Percentiles rank a stretch among this genome's conserved stretches.
Evolutionary conservation across 306 rosid species (phyloP).

Genomic region (Dryas alaskensis): DNA sequence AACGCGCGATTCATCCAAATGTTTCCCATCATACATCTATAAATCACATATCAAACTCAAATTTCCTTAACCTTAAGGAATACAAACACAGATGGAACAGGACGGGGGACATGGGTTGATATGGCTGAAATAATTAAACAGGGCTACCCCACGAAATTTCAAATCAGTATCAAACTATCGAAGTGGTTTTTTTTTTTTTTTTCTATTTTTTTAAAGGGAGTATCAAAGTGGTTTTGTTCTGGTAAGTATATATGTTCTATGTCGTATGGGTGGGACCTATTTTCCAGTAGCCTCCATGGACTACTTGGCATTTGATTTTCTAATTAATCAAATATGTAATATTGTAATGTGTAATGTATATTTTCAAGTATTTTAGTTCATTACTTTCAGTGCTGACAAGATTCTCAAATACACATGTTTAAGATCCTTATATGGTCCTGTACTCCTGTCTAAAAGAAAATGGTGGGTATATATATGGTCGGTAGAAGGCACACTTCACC

Average conservation of each 20-base stretch:
- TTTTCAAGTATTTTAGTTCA: background rate
- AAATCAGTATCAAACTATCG: background rate
- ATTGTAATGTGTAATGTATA: background rate
- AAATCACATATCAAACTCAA: background rate
- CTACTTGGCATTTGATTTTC: background rate
- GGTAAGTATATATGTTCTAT: background rate
- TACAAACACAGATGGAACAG: background rate
- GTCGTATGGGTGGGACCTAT: background rate
- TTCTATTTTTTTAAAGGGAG: too few species aligned
- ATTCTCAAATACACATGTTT: conserved; percentile 3
- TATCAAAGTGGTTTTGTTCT: background rate
- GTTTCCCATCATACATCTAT: background rate
- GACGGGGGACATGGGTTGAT: background rate
- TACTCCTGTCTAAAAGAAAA: background rate
- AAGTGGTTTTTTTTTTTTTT: background rate
- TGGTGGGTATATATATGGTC: background rate
- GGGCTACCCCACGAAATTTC: background rate
- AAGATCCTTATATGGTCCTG: background rate
- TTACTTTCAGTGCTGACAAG: conserved; percentile 13
- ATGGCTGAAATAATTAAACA: background rate
- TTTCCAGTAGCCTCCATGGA: background rate
- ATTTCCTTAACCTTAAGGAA: background rate
- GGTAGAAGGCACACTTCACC: background rate
- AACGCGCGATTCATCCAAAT: too few species aligned
- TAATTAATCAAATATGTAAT: background rate